Evolutionary conservation across 1,284 basidiomycete species (phyloP), one percentile per base, ranked within the genome.

Genomic region (Filobasidium uniguttulatum): DNA sequence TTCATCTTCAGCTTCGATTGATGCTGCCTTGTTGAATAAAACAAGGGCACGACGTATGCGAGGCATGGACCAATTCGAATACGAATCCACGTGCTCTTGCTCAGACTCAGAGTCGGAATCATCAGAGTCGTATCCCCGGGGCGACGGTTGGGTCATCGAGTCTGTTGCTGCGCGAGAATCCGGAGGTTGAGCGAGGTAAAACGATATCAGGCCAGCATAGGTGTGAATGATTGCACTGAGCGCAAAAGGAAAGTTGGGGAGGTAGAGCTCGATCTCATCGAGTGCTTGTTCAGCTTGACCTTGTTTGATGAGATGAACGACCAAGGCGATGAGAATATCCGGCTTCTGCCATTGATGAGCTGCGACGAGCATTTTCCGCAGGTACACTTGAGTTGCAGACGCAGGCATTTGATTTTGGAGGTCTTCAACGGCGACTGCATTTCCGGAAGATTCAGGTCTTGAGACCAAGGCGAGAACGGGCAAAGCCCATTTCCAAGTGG

Each of bases 201-300:
- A 71, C 33, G 73, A 76, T 9, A 86, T 68, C 53, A 90, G 67
- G 2, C 85, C 88, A 3, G 86, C 86, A 57, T 90, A 89, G 7
- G 79, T 72, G 60, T 90, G 85, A 31, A 91, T 71, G 2, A 79
- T 69, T 1, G 82, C 75, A 53, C 85, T 84, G 55, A 86, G 82
- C 60, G 81, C 79, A 69, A 82, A 91, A 0, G 88, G 88, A 62
- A 83, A 82, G 1, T 83, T 82, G 0, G 84, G 80, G 10, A 91
- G 74, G 63, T 85, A 90, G 84, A 88, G 73, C 61, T 89, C 85
- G 12, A 91, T 71, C 62, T 91, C 84, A 53, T 86, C 83, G 53
- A 88, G 68, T 1, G 87, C 88, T 44, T 81, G 78, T 50, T 73
- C 73, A 59, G 82, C 73, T 58, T 73, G 73, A 2, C 72, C 75